Base-by-base conservation (phyloP, 768 basidiomycete genomes). In the Amanita exitialis region DNA sequence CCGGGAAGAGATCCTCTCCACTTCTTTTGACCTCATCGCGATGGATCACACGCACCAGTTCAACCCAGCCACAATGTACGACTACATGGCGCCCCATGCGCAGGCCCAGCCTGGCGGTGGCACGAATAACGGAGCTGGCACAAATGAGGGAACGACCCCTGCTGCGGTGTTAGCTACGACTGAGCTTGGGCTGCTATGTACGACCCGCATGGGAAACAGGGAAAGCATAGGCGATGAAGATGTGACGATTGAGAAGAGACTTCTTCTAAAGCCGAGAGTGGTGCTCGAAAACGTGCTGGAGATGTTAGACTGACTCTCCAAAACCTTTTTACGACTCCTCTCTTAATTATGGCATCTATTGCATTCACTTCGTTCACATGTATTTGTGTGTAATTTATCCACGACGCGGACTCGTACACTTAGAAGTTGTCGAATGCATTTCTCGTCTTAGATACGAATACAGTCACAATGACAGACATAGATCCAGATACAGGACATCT, bases 1-100 rank as follows among this genome's bases (percentile, higher is more conserved):
- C 32, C 70, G 78, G 44, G 85, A 90, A 58, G 86, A 87, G 53
- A 86, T 87, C 58, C 76, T 90, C 70, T 84, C 82, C 2, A 83
- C 86, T 2, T 80, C 75, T 52, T 90, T 89, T 58, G 83, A 89
- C 57, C 74, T 88, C 32, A 64, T 83, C 36, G 73, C 78, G 16
- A 75, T 79, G 1, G 80, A 83, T 52, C 72, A 75, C 28, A 76
- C 75, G 2, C 68, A 69, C 15, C 10, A 64, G 9, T 83, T 79
- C 58, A 73, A 80, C 48, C 41, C 63, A 6, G 55, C 55, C 23
- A 35, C 48, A 30, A 66, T 67, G 64, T 51, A 54, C 23, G 63
- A 65, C 21, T 37, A 41, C 27, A 66, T 64, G 43, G 57, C 56
- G 12, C 63, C 66, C 3, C 65, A 69, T 18, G 67, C 68, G 27